A percentile compares a stretch with the other conserved stretches of the same genome.
These are phyloP conservation scores for Hippophae gyantsensis DNA, from an alignment of 306 rosid species.

Conservation along the genomic window DNA sequence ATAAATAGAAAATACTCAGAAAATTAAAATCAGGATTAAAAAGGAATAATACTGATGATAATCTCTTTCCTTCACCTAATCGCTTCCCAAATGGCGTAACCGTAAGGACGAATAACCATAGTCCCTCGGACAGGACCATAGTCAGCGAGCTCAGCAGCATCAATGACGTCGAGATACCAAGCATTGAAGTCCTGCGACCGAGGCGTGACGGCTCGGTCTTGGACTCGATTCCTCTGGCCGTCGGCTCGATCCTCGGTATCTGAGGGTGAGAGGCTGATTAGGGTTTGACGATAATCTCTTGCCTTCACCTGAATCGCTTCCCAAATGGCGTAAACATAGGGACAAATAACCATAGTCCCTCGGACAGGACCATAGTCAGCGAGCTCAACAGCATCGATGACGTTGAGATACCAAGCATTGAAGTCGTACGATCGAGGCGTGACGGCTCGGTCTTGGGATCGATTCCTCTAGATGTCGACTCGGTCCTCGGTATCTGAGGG, in stretches of 20 bases:
- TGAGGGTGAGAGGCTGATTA: no score
- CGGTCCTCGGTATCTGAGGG: neutral
- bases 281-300: no score
- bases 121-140: no score
- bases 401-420: slow-evolving; percentile 87
- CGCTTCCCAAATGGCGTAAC: slow-evolving; percentile 94
- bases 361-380: slow-evolving; percentile 99
- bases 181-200: no score
- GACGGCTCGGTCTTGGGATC: slow-evolving; percentile 51
- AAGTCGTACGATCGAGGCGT: slow-evolving; percentile 89
- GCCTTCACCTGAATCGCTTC: no score
- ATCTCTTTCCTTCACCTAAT: slow-evolving; percentile 37
- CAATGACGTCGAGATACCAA: no score
- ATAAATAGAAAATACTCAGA: neutral
- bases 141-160: slow-evolving; percentile 14
- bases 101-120: slow-evolving; percentile 67
- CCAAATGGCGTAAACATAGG: no score
- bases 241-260: no score
- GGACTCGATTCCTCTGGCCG: slow-evolving; percentile 19
- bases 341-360: slow-evolving; percentile 32
- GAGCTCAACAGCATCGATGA: slow-evolving; percentile 77
- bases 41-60: neutral
- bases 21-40: neutral
- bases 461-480: slow-evolving; percentile 42
- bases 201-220: no score